A percentile compares a stretch with the other conserved stretches of the same genome.
phyloP scores from a whole-genome alignment of 140 eudicot genomes.

The Ambrosia hybrid region DNA sequence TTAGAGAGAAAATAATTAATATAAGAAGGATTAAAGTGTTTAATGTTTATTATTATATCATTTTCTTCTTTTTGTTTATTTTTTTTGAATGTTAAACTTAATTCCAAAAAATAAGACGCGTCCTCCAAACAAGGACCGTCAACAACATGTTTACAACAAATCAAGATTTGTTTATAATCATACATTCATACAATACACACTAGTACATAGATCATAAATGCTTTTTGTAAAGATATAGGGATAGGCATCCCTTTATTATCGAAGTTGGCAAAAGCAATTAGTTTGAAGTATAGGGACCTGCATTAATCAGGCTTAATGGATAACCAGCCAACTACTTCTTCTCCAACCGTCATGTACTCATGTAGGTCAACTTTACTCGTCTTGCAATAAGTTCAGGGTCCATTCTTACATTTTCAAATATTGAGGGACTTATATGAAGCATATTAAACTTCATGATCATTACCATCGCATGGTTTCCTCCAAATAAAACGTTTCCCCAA shows the following conservation, averaged over 20 bases:
- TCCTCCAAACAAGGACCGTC: too few relatives aligned
- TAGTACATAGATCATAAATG: too few relatives aligned
- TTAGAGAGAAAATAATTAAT: too few relatives aligned
- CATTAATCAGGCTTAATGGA: constrained; percentile 24
- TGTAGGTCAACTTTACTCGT: constrained; percentile 29
- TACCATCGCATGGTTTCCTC: constrained; percentile 34
- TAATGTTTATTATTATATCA: too few relatives aligned
- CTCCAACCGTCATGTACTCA: constrained; percentile 24
- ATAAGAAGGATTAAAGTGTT: too few relatives aligned
- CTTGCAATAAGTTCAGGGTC: constrained; percentile 15
- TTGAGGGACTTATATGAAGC: constrained; percentile 15
- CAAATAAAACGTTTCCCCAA: constrained; percentile 15
- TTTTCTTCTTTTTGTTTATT: too few relatives aligned
- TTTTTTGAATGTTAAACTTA: too few relatives aligned
- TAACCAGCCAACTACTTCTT: constrained; percentile 26
- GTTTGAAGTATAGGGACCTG: constrained; percentile 29
- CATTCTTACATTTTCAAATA: not conserved
- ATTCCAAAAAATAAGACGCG: too few relatives aligned
- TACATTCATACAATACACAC: too few relatives aligned
- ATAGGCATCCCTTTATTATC: not conserved
- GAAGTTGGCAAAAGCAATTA: constrained; percentile 15
- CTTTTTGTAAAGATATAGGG: not conserved
- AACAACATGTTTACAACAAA: too few relatives aligned
- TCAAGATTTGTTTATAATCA: too few relatives aligned
- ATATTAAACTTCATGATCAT: constrained; percentile 18